These are phyloP conservation scores for Alternaria sp. DNA, from an alignment of 2,329 filamentous ascomycete species.

Conservation along the genomic window DNA sequence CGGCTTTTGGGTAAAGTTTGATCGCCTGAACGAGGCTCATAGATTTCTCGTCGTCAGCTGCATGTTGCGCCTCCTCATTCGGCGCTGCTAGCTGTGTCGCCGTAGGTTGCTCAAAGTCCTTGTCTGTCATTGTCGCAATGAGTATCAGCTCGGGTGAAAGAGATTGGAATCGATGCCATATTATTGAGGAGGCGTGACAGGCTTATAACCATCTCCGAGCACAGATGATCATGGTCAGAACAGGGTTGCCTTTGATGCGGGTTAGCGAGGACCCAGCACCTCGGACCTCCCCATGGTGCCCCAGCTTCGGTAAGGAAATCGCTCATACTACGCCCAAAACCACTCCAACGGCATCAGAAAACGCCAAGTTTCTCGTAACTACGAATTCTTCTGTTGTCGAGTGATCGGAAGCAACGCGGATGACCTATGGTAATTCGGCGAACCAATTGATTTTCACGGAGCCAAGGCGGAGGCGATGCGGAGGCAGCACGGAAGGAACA, in stretches of 20 bases:
- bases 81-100: constrained; percentile 21
- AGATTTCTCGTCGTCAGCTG: constrained; percentile 53
- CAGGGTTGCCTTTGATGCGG: constrained; percentile 12
- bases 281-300: constrained; percentile 18
- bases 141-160: neutral
- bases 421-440: neutral
- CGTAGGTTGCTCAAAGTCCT: constrained; percentile 19
- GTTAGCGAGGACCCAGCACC: constrained; percentile 22
- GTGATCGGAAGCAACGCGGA: neutral
- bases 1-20: constrained; percentile 82
- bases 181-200: neutral
- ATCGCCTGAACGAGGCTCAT: constrained; percentile 73
- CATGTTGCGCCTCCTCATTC: constrained; percentile 43
- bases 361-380: neutral
- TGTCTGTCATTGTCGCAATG: constrained; percentile 27
- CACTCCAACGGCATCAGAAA: neutral
- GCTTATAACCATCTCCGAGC: constrained; percentile 20
- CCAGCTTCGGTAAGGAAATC: neutral
- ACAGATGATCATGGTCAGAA: constrained; percentile 22
- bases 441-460: constrained; percentile 2
- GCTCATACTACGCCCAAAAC: constrained; percentile 10
- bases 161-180: neutral
- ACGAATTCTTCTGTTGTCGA: neutral
- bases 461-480: constrained; percentile 26
- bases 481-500: constrained; percentile 14